A percentile compares a stretch with the other conserved stretches of the same genome.
phyloP scores from a whole-genome alignment of 1,284 basidiomycete genomes.

The Hemileia vastatrix region DNA sequence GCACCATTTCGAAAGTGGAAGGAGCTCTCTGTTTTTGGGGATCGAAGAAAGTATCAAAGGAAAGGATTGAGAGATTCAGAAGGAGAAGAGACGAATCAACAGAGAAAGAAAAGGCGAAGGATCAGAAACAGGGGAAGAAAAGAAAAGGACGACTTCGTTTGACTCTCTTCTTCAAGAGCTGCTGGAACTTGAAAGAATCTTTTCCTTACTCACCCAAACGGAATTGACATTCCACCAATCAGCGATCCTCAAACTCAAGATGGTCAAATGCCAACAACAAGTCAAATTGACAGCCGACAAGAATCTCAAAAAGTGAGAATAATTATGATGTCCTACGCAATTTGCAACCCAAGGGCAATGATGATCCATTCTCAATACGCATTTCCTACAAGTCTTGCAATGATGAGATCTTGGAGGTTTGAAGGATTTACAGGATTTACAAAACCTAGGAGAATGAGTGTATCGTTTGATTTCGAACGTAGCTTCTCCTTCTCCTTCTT shows the following conservation, averaged over 20 bases:
- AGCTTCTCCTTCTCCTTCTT: too few relatives aligned
- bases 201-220: not conserved
- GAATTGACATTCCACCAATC: conserved; percentile 31
- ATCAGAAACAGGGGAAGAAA: conserved; percentile 26
- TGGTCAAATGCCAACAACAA: conserved; percentile 48
- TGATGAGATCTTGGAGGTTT: conserved; percentile 43
- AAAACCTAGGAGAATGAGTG: conserved; percentile 30
- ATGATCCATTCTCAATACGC: conserved; percentile 35
- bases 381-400: conserved; percentile 39
- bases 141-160: conserved; percentile 24
- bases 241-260: conserved; percentile 31
- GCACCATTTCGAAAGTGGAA: conserved; percentile 60
- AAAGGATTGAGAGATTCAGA: not conserved
- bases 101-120: conserved; percentile 51
- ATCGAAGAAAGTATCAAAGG: not conserved
- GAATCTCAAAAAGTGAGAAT: conserved; percentile 84
- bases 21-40: conserved; percentile 56
- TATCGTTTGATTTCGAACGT: too few relatives aligned
- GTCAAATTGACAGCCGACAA: conserved; percentile 82
- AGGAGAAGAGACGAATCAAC: conserved; percentile 18
- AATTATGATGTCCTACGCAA: conserved; percentile 80
- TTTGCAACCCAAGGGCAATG: too few relatives aligned
- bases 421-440: conserved; percentile 32
- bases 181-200: conserved; percentile 57
- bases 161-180: conserved; percentile 63